Conservation (phyloP, 108 stramenopile genomes). For the Tribonema minus region DNA sequence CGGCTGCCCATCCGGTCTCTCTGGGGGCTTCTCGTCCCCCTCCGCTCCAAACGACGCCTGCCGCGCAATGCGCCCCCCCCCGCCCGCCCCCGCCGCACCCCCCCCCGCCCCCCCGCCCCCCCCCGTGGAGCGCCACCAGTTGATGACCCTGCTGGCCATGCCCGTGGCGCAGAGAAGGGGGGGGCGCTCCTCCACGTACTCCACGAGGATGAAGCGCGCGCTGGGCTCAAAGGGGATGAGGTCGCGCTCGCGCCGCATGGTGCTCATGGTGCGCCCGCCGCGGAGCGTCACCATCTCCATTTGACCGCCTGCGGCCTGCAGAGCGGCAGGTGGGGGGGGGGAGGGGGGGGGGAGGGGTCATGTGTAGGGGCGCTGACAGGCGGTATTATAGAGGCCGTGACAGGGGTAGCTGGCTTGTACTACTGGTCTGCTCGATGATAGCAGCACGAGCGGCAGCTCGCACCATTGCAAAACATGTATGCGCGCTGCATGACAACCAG, state of each 20-base stretch:
- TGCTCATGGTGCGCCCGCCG: not conserved
- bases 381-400: not conserved
- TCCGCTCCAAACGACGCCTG: not conserved
- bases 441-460: no score
- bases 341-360: not conserved
- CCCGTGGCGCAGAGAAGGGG: slow-evolving; percentile 8
- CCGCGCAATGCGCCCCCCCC: not conserved
- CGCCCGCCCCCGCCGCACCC: not conserved
- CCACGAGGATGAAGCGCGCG: slow-evolving; percentile 14
- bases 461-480: no score
- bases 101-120: slow-evolving; percentile 1
- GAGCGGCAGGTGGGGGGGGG: no score
- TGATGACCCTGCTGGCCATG: slow-evolving; percentile 10
- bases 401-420: not conserved
- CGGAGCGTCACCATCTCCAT: no score
- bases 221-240: slow-evolving; percentile 10
- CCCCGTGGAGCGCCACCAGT: not conserved
- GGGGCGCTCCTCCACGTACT: slow-evolving; percentile 34
- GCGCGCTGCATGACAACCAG: no score
- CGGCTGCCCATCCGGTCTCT: not conserved
- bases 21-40: no score
- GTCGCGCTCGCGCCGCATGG: not conserved
- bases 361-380: not conserved
- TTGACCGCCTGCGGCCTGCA: no score
- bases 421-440: not conserved